A percentile compares a stretch with the other conserved stretches of the same genome.
These are phyloP conservation scores for Lentinus tigrinus DNA, from an alignment of 768 basidiomycete species.

Conservation along the genomic window DNA sequence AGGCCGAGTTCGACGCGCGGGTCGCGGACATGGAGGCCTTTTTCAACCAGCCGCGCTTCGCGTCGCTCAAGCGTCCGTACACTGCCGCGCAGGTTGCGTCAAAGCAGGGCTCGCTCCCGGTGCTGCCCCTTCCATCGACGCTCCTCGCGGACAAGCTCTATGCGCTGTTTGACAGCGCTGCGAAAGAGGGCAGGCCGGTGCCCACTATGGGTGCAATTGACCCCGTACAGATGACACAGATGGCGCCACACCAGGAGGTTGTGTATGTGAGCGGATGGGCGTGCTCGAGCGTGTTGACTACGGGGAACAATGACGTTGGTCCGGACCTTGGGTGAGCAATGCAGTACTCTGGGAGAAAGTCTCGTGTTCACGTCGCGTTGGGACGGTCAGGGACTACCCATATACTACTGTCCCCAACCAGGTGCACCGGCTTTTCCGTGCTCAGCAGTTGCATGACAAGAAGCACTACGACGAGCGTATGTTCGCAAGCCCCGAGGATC, in stretches of 20 bases:
- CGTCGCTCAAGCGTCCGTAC: constrained; percentile 75
- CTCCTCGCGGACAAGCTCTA: constrained; percentile 88
- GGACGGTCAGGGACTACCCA: constrained; percentile 75
- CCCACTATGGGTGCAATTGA: constrained; percentile 95
- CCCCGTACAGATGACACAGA: constrained; percentile 93
- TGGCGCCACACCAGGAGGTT: constrained; percentile 83
- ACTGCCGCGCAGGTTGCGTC: constrained; percentile 75
- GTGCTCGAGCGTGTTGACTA: constrained; percentile 80
- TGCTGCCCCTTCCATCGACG: constrained; percentile 71
- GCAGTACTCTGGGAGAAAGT: background rate
- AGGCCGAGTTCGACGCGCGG: constrained; percentile 56
- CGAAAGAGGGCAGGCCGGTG: constrained; percentile 64
- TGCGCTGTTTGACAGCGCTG: constrained; percentile 59
- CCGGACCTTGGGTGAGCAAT: constrained; percentile 78
- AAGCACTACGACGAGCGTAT: constrained; percentile 90
- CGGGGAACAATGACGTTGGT: constrained; percentile 88
- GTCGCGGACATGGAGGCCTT: constrained; percentile 66
- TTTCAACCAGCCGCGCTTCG: constrained; percentile 76
- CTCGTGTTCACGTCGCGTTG: background rate
- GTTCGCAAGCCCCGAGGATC: constrained; percentile 57
- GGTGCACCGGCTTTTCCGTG: constrained; percentile 87
- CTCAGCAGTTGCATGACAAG: constrained; percentile 89
- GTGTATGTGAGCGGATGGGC: constrained; percentile 96
- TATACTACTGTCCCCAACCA: constrained; percentile 97
- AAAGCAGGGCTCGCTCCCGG: constrained; percentile 86